Conservation (phyloP, 371 early-diverging fungal genomes). For the Conidiobolus incongruus region DNA sequence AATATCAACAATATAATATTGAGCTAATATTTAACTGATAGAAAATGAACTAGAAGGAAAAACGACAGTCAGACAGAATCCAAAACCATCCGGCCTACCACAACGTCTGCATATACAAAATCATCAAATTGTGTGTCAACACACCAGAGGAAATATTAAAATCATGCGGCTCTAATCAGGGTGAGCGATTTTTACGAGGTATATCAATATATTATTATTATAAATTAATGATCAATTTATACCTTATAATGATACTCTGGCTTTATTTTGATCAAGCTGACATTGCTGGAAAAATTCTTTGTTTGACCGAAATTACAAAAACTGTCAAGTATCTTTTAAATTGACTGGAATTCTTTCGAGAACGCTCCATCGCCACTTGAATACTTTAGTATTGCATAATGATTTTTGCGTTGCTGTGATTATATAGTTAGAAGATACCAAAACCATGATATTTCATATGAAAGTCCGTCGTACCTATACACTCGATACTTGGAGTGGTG, state of each 20-base stretch:
- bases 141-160: slow-evolving; percentile 35
- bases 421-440: slow-evolving; percentile 40
- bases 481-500: slow-evolving; percentile 68
- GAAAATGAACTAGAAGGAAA: too few species aligned
- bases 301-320: slow-evolving; percentile 34
- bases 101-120: background rate
- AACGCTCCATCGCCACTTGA: slow-evolving; percentile 43
- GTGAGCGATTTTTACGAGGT: slow-evolving; percentile 89
- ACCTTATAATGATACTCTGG: too few species aligned
- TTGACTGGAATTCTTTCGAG: slow-evolving; percentile 62
- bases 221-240: background rate
- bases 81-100: too few species aligned
- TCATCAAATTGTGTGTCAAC: slow-evolving; percentile 20
- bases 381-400: slow-evolving; percentile 39
- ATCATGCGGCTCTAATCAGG: slow-evolving; percentile 61
- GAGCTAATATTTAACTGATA: too few species aligned
- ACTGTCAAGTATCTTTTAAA: slow-evolving; percentile 16
- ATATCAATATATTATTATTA: too few species aligned
- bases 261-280: slow-evolving; percentile 59
- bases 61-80: too few species aligned
- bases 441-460: slow-evolving; percentile 23
- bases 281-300: slow-evolving; percentile 33
- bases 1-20: too few species aligned
- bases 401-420: slow-evolving; percentile 62
- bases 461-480: slow-evolving; percentile 61